Base-by-base conservation (phyloP, 129 eudicot species). In the Centella asiatica region DNA sequence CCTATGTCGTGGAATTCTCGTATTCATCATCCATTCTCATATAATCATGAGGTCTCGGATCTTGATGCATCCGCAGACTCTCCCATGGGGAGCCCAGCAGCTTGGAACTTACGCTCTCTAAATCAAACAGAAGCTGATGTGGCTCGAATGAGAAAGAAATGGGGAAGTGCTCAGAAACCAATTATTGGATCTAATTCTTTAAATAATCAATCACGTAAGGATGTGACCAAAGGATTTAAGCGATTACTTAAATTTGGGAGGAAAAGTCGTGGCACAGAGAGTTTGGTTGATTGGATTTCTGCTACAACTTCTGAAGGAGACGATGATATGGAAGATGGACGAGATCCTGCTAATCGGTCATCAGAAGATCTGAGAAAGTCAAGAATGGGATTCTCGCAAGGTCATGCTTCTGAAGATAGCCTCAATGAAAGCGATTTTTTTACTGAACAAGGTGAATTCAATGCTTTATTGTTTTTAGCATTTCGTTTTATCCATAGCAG, bases 231-330 rank as follows among this genome's bases (percentile, higher is more conserved):
- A 69, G 96, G 96, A 32, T 87, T 84, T 40, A 87, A 92, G 72
- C 72, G 94, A 78, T 82, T 87, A 52, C 59, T 92, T 31, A 92
- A 90, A 59, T 90, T 90, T 57, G 97, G 95, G 13, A 83, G 95
- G 79, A 90, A 86, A 73, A 79, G 74, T 63, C 83, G 94, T 33
- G 74, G 83, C 64, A 74, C 83, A 25, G 96, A 93, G 52, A 76
- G 75, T 67, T 48, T 79, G 59, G 80, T 75, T 58, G 94, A 90
- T 65, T 90, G 85, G 82, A 66, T 87, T 57, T 87, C 95, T 60
- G 95, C 87, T 31, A 90, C 97, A 45, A 86, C 97, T 65, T 93
- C 99, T 22, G 96, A 93, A 71, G 99, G 99, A 55, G 99, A 93
- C 34, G 96, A 93, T 67, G 99, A 93, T 62, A 80, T 83, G 20